phyloP scores from a whole-genome alignment of 78 protist species.

The slime mould (Dictyostelium discoideum) region DNA sequence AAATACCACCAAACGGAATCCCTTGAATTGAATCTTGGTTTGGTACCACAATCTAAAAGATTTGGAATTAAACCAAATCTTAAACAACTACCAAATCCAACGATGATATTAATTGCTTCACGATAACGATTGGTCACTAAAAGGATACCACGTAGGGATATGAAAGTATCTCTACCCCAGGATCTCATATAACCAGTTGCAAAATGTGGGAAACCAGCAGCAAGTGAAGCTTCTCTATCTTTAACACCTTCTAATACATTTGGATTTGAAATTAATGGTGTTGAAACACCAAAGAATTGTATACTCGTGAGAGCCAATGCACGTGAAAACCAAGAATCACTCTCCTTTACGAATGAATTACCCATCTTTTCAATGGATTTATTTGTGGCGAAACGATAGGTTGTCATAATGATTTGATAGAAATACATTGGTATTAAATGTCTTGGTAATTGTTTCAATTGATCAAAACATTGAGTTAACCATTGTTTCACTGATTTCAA shows the following conservation, averaged over 20 bases:
- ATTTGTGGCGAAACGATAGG: constrained; percentile 19
- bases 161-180: constrained; percentile 95
- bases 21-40: constrained; percentile 90
- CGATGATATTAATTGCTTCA: constrained; percentile 87
- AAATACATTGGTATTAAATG: constrained; percentile 81
- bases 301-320: constrained; percentile 74
- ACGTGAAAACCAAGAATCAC: constrained; percentile 1
- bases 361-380: constrained; percentile 51
- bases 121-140: constrained; percentile 83
- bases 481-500: neutral
- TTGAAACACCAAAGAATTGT: constrained; percentile 76
- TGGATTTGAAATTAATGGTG: constrained; percentile 57
- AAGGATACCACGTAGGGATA: constrained; percentile 89
- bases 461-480: constrained; percentile 17
- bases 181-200: constrained; percentile 92
- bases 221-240: constrained; percentile 80
- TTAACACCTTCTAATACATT: constrained; percentile 23
- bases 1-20: constrained; percentile 96
- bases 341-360: neutral
- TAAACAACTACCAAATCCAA: constrained; percentile 80
- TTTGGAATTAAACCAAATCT: constrained; percentile 97
- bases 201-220: constrained; percentile 97
- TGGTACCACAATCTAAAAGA: constrained; percentile 89
- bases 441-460: constrained; percentile 66
- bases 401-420: constrained; percentile 9